These are phyloP conservation scores for Leccinum sublutescens DNA, from an alignment of 768 basidiomycete genomes.

Conservation along the genomic window DNA sequence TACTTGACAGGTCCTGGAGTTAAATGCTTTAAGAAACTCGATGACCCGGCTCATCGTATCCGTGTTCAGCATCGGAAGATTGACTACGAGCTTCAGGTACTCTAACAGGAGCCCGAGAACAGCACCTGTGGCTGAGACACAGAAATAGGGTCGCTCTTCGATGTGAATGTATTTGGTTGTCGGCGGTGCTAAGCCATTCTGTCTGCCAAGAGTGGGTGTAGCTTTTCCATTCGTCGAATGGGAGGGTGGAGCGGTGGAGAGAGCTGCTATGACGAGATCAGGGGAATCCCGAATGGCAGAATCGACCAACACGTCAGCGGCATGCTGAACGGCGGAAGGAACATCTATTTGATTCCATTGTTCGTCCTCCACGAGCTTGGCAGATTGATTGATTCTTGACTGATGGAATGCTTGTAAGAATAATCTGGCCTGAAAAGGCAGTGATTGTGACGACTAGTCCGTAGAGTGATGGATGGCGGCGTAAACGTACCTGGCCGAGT, in stretches of 20 bases:
- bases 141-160: slow-evolving; percentile 82
- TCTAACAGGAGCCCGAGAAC: slow-evolving; percentile 72
- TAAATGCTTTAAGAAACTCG: slow-evolving; percentile 96
- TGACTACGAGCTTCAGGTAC: slow-evolving; percentile 86
- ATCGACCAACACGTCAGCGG: slow-evolving; percentile 72
- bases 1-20: slow-evolving; percentile 96
- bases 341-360: slow-evolving; percentile 85
- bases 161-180: slow-evolving; percentile 65
- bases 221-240: slow-evolving; percentile 11
- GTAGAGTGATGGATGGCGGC: background rate
- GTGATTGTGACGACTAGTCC: slow-evolving; percentile 1
- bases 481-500: slow-evolving; percentile 65
- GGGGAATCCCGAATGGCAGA: slow-evolving; percentile 80
- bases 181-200: slow-evolving; percentile 23
- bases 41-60: slow-evolving; percentile 94
- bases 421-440: slow-evolving; percentile 62
- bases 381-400: slow-evolving; percentile 69
- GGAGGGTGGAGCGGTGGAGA: background rate
- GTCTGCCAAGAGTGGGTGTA: slow-evolving; percentile 18
- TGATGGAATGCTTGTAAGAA: slow-evolving; percentile 90
- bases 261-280: slow-evolving; percentile 50
- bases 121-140: slow-evolving; percentile 81
- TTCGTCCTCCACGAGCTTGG: slow-evolving; percentile 93
- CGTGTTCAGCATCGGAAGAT: slow-evolving; percentile 84
- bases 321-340: slow-evolving; percentile 58